Percentiles rank a stretch among this genome's conserved stretches.
Conservation (phyloP, 257 asterid species). For the Catharanthus roseus region DNA sequence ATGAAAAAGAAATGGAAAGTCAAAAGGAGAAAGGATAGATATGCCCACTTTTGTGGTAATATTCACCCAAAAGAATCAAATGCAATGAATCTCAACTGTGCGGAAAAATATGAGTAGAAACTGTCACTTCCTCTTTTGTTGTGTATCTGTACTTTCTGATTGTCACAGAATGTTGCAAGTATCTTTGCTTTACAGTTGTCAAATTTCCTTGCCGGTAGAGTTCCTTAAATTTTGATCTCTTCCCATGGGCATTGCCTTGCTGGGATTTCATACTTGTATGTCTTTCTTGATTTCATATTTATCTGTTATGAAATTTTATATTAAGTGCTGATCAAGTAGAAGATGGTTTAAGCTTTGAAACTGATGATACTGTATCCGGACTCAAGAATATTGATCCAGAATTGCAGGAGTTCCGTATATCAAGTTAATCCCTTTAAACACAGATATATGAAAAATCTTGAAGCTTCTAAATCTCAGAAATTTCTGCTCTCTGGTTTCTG, state of each 20-base stretch:
- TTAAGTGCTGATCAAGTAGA: neutral
- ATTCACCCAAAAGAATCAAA: neutral
- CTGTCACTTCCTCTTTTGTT: neutral
- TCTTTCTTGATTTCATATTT: neutral
- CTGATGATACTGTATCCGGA: neutral
- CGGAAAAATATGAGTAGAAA: neutral
- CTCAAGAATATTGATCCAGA: neutral
- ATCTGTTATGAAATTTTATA: neutral
- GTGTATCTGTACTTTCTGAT: neutral
- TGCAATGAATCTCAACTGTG: neutral
- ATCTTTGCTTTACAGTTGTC: neutral
- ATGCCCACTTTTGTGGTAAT: too few species aligned
- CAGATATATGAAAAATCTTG: too few species aligned
- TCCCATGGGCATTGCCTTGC: too few species aligned
- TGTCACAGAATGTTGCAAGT: neutral
- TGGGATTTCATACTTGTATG: too few species aligned
- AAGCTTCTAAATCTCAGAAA: neutral
- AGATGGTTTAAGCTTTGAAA: slow-evolving; percentile 1
- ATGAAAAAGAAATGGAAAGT: neutral
- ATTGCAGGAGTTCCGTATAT: neutral
- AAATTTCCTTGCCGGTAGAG: too few species aligned
- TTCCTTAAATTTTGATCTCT: too few species aligned
- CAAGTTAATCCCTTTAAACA: neutral
- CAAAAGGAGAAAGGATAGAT: neutral
- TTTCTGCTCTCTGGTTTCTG: neutral